Evolutionary conservation across 2,329 filamentous ascomycete genomes (phyloP).

Genomic region (Nemania diffusa): DNA sequence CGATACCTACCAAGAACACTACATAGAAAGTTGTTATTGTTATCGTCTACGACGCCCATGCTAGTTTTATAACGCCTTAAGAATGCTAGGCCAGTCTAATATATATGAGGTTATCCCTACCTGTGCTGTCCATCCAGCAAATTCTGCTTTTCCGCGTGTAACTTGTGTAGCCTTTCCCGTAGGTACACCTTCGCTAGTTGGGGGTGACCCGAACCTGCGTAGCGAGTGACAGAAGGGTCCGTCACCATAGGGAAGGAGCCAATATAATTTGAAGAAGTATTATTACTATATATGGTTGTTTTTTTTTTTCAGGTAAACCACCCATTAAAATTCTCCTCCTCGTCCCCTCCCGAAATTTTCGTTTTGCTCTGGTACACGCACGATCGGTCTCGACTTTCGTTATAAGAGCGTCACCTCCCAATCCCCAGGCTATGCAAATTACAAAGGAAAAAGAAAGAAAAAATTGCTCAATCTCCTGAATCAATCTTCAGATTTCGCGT

Average conservation of each 20-base stretch:
- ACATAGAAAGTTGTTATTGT: too few species aligned
- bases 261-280: constrained; percentile 13
- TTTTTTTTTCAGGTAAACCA: constrained; percentile 11
- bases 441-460: constrained; percentile 36
- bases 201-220: too few species aligned
- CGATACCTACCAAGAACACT: not conserved
- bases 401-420: constrained; percentile 30
- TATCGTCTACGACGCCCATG: too few species aligned
- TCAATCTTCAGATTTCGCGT: constrained; percentile 30
- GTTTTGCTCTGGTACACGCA: constrained; percentile 25
- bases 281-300: constrained; percentile 40
- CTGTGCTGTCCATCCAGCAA: too few species aligned
- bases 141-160: too few species aligned
- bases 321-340: constrained; percentile 25
- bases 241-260: not conserved
- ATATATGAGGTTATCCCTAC: too few species aligned
- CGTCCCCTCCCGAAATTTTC: constrained; percentile 4
- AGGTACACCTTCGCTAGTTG: too few species aligned
- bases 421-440: constrained; percentile 33
- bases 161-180: too few species aligned
- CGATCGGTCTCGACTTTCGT: constrained; percentile 27
- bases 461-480: constrained; percentile 27
- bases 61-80: too few species aligned
- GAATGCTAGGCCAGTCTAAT: too few species aligned
- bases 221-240: too few species aligned